Evolutionary conservation across 2,329 filamentous ascomycete genomes (phyloP).

Genomic region (Aspergillus sp.): DNA sequence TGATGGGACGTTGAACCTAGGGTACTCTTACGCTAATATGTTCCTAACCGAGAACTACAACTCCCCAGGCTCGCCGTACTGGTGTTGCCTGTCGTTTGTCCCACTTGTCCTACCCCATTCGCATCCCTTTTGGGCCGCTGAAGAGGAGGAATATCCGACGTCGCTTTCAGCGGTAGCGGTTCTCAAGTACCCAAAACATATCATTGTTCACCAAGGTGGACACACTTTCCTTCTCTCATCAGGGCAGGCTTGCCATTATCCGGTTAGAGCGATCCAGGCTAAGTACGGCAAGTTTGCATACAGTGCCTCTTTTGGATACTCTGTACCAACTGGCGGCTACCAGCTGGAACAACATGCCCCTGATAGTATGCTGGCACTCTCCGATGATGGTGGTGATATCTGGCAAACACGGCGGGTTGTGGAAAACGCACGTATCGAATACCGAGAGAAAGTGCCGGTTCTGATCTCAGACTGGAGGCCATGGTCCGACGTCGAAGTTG

Average conservation of each 20-base stretch:
- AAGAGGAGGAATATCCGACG: slow-evolving; percentile 62
- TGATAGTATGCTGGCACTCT: slow-evolving; percentile 72
- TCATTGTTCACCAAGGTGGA: slow-evolving; percentile 68
- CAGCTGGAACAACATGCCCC: slow-evolving; percentile 75
- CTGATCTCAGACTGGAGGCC: slow-evolving; percentile 70
- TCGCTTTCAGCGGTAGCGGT: slow-evolving; percentile 60
- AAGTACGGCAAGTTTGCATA: slow-evolving; percentile 82
- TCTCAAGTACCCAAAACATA: slow-evolving; percentile 69
- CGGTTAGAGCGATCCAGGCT: slow-evolving; percentile 76
- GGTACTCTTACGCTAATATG: slow-evolving; percentile 78
- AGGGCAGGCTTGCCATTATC: slow-evolving; percentile 79
- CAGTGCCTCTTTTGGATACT: slow-evolving; percentile 73
- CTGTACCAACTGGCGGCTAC: slow-evolving; percentile 72
- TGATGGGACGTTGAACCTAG: slow-evolving; percentile 72
- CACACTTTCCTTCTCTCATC: slow-evolving; percentile 75
- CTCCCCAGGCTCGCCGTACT: slow-evolving; percentile 70
- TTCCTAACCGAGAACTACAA: slow-evolving; percentile 84
- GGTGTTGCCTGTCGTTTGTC: slow-evolving; percentile 77
- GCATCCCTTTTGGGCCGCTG: slow-evolving; percentile 73
- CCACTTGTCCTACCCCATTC: slow-evolving; percentile 66
- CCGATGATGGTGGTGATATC: slow-evolving; percentile 73
- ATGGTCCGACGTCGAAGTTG: slow-evolving; percentile 57
- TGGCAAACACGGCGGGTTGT: slow-evolving; percentile 75
- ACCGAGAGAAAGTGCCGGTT: slow-evolving; percentile 55
- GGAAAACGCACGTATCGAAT: slow-evolving; percentile 63